Conservation (phyloP, 306 rosid species). For the Herpetospermum pedunculosum region DNA sequence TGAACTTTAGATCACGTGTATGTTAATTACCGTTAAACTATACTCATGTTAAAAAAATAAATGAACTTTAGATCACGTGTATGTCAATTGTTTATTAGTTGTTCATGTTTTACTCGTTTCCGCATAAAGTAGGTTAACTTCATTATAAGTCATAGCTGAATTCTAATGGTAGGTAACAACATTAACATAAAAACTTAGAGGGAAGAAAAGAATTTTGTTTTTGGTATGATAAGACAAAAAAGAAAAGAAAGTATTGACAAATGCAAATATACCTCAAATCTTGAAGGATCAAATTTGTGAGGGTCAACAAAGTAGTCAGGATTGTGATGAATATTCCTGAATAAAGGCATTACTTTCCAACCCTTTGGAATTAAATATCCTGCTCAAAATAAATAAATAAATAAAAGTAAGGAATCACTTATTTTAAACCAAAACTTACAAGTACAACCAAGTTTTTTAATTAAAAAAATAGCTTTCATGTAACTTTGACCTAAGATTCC, state of each 20-base stretch:
- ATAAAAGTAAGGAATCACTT: background rate
- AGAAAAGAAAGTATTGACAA: background rate
- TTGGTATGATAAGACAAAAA: background rate
- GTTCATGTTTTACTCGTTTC: too few species aligned
- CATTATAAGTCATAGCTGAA: background rate
- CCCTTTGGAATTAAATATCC: conserved; percentile 89
- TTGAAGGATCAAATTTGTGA: conserved; percentile 65
- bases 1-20: too few species aligned
- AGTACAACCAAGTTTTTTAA: background rate
- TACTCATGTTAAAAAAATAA: too few species aligned
- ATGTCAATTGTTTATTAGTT: too few species aligned
- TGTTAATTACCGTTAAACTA: too few species aligned
- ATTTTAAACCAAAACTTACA: background rate
- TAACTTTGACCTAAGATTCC: background rate
- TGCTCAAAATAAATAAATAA: conserved; percentile 5
- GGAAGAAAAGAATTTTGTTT: background rate
- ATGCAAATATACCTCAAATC: conserved; percentile 65
- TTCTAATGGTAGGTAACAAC: background rate
- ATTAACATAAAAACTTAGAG: background rate
- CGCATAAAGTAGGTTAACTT: background rate
- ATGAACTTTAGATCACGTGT: too few species aligned
- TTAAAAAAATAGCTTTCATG: background rate
- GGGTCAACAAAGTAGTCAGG: conserved; percentile 67
- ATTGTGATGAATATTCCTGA: conserved; percentile 84
- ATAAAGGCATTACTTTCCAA: conserved; percentile 94